phyloP scores from a whole-genome alignment of 140 eudicot species.

The Anethum foeniculum region DNA sequence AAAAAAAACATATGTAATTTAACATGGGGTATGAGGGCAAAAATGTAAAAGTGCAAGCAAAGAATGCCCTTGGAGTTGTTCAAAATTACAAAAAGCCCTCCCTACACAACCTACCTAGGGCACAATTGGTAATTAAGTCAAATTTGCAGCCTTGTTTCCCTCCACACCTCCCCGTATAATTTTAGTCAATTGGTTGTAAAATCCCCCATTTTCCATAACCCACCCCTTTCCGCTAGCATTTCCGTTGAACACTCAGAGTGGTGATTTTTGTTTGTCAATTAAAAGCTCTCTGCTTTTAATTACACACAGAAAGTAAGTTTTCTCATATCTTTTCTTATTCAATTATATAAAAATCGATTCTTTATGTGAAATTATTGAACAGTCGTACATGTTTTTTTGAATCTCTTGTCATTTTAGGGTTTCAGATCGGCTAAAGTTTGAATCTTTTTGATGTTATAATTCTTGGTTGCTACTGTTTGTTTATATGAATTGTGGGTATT shows the following conservation, averaged over 20 bases:
- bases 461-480: neutral
- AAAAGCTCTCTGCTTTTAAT: neutral
- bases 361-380: neutral
- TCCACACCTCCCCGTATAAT: neutral
- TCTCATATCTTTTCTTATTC: neutral
- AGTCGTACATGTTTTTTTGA: neutral
- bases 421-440: conserved; percentile 4
- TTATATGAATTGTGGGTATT: neutral
- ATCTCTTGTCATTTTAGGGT: neutral
- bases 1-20: neutral
- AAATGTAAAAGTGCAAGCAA: neutral
- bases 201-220: neutral
- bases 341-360: neutral
- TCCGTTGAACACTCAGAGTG: neutral
- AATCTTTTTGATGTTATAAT: neutral
- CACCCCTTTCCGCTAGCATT: neutral
- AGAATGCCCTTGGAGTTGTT: neutral
- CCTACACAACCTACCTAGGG: neutral
- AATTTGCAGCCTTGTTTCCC: neutral
- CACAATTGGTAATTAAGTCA: neutral
- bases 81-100: neutral
- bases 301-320: neutral
- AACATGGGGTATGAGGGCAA: neutral
- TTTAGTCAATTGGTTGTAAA: neutral
- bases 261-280: neutral